These are phyloP conservation scores for Exophiala xenobiotica DNA, from an alignment of 2,329 filamentous ascomycete genomes.

Conservation along the genomic window DNA sequence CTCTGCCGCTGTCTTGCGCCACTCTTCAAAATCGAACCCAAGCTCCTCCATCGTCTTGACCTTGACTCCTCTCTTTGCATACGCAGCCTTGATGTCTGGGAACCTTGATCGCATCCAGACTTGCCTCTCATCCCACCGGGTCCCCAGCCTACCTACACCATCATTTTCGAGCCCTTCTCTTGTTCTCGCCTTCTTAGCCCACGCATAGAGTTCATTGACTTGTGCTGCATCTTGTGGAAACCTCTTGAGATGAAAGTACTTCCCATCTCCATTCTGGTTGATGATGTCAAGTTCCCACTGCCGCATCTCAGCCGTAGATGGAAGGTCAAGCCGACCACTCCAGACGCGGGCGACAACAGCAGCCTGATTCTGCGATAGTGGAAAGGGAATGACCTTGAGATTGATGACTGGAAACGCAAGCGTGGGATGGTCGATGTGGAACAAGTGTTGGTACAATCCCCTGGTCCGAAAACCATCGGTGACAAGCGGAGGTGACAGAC, in stretches of 20 bases:
- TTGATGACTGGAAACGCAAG: slow-evolving; percentile 74
- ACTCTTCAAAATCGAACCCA: slow-evolving; percentile 61
- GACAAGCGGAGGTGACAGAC: slow-evolving; percentile 46
- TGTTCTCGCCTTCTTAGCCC: slow-evolving; percentile 39
- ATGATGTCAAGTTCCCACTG: slow-evolving; percentile 43
- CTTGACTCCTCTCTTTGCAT: slow-evolving; percentile 57
- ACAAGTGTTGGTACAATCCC: slow-evolving; percentile 75
- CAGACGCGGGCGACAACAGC: slow-evolving; percentile 76
- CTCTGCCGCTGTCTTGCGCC: slow-evolving; percentile 22
- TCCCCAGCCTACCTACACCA: slow-evolving; percentile 64
- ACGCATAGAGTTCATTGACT: slow-evolving; percentile 45
- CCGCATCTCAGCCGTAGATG: slow-evolving; percentile 61
- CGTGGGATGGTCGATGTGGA: slow-evolving; percentile 73
- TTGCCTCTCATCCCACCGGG: slow-evolving; percentile 68
- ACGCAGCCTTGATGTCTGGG: slow-evolving; percentile 68
- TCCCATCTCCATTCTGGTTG: slow-evolving; percentile 31
- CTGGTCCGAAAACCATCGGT: slow-evolving; percentile 68
- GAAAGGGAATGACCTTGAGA: slow-evolving; percentile 85
- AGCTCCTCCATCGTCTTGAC: slow-evolving; percentile 69
- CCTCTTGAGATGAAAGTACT: slow-evolving; percentile 54
- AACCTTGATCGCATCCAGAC: slow-evolving; percentile 71
- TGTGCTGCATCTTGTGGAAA: slow-evolving; percentile 51
- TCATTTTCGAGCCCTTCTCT: slow-evolving; percentile 43
- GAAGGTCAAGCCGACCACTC: slow-evolving; percentile 67
- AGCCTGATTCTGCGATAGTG: slow-evolving; percentile 73